Evolutionary conservation across 139 green algal species (phyloP), one percentile per base, ranked within the genome.

Genomic region (Chlamydomonas applanata): DNA sequence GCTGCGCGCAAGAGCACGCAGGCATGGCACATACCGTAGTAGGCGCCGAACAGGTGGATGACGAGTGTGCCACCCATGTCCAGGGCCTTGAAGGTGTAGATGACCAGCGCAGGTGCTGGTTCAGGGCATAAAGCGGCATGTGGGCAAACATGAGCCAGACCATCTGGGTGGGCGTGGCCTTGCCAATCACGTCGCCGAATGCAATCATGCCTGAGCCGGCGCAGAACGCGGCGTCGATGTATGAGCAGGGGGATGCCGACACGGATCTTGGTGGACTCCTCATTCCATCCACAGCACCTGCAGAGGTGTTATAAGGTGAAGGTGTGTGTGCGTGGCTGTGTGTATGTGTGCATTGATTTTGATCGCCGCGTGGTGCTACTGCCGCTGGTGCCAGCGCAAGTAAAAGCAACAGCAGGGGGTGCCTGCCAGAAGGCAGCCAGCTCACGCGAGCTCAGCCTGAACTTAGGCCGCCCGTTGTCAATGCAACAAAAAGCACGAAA

Each of bases 111-210:
- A 87, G 65, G 36, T 84, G 74, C 71, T 82, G 74, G 71, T 87
- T 87, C 1, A 83, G 49, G 1, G 82, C 82, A 46, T 87, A 87
- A 3, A 87, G 33, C 0, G 85, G 85, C 0, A 92, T 83, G 77
- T 87, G 57, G 16, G 78, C 49, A 1, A 85, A 14, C 30, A 90
- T 61, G n/a, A 93, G 73, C 66, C 64, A 87, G 3, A 79, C 60
- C 2, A 90, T 61, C 71, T 93, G 86, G 1, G 83, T 81, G 1
- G 88, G 88, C 4, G 75, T 83, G 24, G 80, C 61, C 68, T 90
- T 90, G 24, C 88, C 88, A 1, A 93, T 76, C n/a, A 91, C 77
- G 14, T 83, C 86, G 0, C 88, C 88, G 72, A 90, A 91, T 13
- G 77, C 78, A 71, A 93, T 89, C 86, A 93, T 91, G 32, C 69